phyloP scores from a whole-genome alignment of 164 flowering plant genomes.

The Vitis cinerea region DNA sequence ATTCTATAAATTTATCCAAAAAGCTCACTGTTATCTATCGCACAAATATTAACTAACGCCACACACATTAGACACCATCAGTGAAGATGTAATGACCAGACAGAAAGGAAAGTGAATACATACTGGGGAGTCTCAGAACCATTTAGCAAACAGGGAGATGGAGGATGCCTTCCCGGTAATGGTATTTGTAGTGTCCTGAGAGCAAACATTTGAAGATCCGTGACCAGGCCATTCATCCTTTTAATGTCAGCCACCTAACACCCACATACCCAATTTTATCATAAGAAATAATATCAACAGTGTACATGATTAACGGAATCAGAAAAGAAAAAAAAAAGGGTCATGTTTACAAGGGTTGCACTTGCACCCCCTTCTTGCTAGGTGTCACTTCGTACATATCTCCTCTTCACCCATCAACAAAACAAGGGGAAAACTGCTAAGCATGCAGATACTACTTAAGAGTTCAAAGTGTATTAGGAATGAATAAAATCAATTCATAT shows the following conservation, averaged over 20 bases:
- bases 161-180: conserved; percentile 80
- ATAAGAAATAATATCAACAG: neutral
- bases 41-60: too few relatives aligned
- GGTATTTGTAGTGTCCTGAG: conserved; percentile 79
- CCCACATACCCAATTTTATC: neutral
- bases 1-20: too few relatives aligned
- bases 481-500: too few relatives aligned
- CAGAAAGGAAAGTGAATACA: neutral
- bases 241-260: conserved; percentile 85
- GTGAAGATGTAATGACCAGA: neutral
- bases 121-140: conserved; percentile 52
- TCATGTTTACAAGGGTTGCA: too few relatives aligned
- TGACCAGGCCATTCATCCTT: conserved; percentile 77
- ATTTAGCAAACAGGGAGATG: conserved; percentile 62
- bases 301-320: neutral
- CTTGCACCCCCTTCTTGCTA: neutral
- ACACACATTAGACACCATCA: too few relatives aligned
- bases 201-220: conserved; percentile 97
- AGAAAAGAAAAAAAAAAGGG: neutral
- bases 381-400: too few relatives aligned
- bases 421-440: too few relatives aligned
- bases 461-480: too few relatives aligned
- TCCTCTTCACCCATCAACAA: too few relatives aligned
- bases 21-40: too few relatives aligned
- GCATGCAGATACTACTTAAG: too few relatives aligned